Evolutionary conservation across 805 yeast genomes (phyloP).

Genomic region (Isabelozyma pseudorhagii): DNA sequence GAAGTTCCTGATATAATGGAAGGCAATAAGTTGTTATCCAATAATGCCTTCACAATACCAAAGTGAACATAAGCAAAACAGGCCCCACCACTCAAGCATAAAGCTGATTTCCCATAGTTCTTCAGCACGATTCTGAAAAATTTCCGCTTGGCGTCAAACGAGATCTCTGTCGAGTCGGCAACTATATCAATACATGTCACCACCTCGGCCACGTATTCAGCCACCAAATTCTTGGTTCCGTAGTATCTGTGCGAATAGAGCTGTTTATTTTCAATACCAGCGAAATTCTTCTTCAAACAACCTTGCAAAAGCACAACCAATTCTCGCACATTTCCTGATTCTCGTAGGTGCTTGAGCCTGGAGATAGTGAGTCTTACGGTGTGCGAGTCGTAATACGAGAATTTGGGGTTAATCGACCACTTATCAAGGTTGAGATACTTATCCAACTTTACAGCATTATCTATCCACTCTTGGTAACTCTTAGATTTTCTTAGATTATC

Average conservation of each 20-base stretch:
- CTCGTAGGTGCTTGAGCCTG: constrained; percentile 37
- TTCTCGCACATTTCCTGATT: constrained; percentile 37
- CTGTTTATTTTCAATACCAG: constrained; percentile 71
- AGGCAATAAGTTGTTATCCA: constrained; percentile 67
- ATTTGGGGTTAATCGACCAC: constrained; percentile 62
- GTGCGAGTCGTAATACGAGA: constrained; percentile 65
- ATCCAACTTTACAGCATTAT: constrained; percentile 57
- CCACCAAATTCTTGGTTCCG: constrained; percentile 66
- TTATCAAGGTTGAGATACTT: constrained; percentile 52
- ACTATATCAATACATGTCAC: constrained; percentile 45
- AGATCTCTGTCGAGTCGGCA: constrained; percentile 32
- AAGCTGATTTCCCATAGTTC: constrained; percentile 69
- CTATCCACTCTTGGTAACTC: constrained; percentile 60
- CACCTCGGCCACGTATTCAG: constrained; percentile 52
- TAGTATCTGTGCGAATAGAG: constrained; percentile 72
- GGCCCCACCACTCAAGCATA: constrained; percentile 78
- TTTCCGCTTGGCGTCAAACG: constrained; percentile 40
- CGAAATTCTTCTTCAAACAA: constrained; percentile 70
- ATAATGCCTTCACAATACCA: constrained; percentile 68
- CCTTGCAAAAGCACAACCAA: constrained; percentile 57
- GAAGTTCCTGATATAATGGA: constrained; percentile 72
- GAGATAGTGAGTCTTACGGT: constrained; percentile 50
- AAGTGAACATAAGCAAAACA: constrained; percentile 75
- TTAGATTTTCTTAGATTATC: constrained; percentile 46
- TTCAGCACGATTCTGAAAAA: constrained; percentile 58